These are phyloP conservation scores for Cryphonectria parasitica DNA, from an alignment of 2,329 filamentous ascomycete genomes.

Conservation along the genomic window DNA sequence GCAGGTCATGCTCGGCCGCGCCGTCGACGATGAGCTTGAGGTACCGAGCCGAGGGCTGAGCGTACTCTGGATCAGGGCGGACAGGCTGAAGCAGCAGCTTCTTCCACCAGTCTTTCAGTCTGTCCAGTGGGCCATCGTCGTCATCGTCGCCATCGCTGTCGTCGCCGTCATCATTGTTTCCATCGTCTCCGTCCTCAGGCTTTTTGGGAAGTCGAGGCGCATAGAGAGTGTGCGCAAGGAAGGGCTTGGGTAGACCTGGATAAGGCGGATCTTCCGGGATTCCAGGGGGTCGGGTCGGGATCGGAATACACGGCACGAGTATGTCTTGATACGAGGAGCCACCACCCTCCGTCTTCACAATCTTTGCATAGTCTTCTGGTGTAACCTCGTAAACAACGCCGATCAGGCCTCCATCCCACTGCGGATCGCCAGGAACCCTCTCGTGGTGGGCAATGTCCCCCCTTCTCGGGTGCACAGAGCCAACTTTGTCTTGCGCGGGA, in stretches of 20 bases:
- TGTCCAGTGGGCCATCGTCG: constrained; percentile 29
- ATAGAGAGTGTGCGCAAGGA: constrained; percentile 85
- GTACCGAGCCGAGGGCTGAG: constrained; percentile 84
- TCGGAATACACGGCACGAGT: constrained; percentile 73
- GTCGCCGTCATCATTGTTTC: constrained; percentile 7
- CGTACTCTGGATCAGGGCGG: constrained; percentile 71
- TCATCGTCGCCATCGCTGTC: constrained; percentile 17
- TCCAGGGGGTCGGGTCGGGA: constrained; percentile 58
- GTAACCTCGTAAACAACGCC: constrained; percentile 97
- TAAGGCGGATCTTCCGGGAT: constrained; percentile 67
- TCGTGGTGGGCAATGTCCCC: no score
- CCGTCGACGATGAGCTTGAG: constrained; percentile 79
- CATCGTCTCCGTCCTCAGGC: constrained; percentile 33
- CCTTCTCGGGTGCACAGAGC: constrained; percentile 10
- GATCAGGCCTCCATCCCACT: constrained; percentile 81
- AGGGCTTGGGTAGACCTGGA: constrained; percentile 59
- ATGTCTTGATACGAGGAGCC: constrained; percentile 85
- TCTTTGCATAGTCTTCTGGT: constrained; percentile 76
- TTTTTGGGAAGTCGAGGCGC: constrained; percentile 58
- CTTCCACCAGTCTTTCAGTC: constrained; percentile 48
- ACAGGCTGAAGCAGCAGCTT: constrained; percentile 50
- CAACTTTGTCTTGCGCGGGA: constrained; percentile 14
- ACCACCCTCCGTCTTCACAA: constrained; percentile 89
- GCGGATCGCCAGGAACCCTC: constrained; percentile 50
- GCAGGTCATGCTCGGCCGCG: constrained; percentile 78